Conservation (phyloP, 2,329 filamentous ascomycete genomes). For the Aschersonia sp. region DNA sequence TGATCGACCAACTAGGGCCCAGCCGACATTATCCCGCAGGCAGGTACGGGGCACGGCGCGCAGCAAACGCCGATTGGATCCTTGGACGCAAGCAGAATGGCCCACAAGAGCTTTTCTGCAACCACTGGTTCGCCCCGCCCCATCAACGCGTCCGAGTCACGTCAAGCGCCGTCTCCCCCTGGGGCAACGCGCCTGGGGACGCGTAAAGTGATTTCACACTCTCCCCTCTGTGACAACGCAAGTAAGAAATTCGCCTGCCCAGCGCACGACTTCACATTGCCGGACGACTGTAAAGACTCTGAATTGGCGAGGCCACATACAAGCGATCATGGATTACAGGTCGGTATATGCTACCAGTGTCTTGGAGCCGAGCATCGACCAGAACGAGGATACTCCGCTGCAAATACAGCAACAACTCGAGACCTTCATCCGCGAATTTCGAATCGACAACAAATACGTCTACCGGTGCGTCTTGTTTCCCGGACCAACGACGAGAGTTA, state of each 20-base stretch:
- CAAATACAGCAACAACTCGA: constrained; percentile 69
- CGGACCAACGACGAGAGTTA: neutral
- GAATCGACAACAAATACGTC: constrained; percentile 85
- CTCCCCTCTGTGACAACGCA: neutral
- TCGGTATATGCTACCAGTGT: constrained; percentile 78
- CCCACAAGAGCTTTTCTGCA: neutral
- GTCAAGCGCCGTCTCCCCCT: neutral
- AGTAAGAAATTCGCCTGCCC: neutral
- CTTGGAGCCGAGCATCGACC: constrained; percentile 52
- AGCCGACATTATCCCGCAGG: neutral
- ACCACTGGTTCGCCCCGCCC: constrained; percentile 5
- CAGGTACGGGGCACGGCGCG: too few species aligned
- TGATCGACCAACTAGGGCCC: neutral
- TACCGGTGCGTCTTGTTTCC: constrained; percentile 50
- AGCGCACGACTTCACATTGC: neutral
- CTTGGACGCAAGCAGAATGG: neutral
- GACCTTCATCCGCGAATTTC: constrained; percentile 85
- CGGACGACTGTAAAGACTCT: neutral
- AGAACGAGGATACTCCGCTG: constrained; percentile 52
- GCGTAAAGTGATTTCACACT: neutral
- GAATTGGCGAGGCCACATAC: neutral
- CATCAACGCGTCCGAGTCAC: neutral
- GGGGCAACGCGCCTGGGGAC: constrained; percentile 9
- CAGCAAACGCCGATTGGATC: too few species aligned
- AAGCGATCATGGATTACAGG: constrained; percentile 60